Evolutionary conservation across 2,329 filamentous ascomycete genomes (phyloP), one percentile per base, ranked within the genome.

Genomic region (Colletotrichum viniferum): DNA sequence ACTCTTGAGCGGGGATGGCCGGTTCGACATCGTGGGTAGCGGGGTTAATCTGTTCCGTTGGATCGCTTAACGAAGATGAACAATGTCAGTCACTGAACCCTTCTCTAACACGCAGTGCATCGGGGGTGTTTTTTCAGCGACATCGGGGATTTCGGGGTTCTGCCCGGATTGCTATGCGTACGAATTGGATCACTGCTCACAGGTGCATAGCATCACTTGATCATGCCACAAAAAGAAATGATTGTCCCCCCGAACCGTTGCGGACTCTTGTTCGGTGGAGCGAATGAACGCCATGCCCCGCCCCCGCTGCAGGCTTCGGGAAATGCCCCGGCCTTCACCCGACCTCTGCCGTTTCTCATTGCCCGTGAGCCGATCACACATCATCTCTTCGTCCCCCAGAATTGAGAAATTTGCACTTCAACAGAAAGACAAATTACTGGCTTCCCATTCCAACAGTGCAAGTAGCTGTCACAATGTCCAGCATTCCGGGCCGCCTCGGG

Each of bases 221-320:
- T 61, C 58, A 32, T 32, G 30, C 69, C 69, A 30, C 16, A 71
- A 66, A 36, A 38, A 56, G 61, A 21, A 71, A 66, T 58, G 69
- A 71, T 71, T 32, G 21, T 66, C 69, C 61, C 32, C 32, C 30
- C 16, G 43, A 30, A 56, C 43, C 24, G 61, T 43, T 48, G 32
- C 38, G 21, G 38, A 30, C 38, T 52, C 32, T 66, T 28, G 30
- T 55, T 52, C 21, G 24, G 61, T 63, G 69, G 69, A 71, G 64
- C 61, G 28, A 32, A 5, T 32, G 38, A 38, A 65, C 34, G 28
- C 58, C 30, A 24, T 21, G 28, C 58, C 12, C 58, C 58, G 6
- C 58, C 63, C 36, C 43, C 65, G 36, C 70, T 69, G 55, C 70
- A 72, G 24, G 55, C 36, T 55, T 72, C 70, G 70, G 70, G 28